These are phyloP conservation scores for Mycena olivaceomarginata DNA, from an alignment of 768 basidiomycete species.

Conservation along the genomic window DNA sequence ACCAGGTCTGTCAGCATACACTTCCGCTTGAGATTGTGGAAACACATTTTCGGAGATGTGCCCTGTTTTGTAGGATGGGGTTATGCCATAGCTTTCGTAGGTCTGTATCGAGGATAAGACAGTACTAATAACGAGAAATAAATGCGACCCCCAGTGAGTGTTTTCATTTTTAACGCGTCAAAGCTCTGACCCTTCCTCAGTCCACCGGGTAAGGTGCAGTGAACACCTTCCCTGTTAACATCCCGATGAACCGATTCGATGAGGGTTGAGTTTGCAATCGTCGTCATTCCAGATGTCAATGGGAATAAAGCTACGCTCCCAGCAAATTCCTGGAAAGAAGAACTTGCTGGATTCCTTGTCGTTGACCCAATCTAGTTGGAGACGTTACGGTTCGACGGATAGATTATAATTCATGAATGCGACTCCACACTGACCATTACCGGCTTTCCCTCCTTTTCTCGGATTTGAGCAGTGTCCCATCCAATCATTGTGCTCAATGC, in stretches of 20 bases:
- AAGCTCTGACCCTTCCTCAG: background rate
- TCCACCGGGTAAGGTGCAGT: slow-evolving; percentile 9
- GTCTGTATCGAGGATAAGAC: background rate
- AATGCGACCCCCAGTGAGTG: background rate
- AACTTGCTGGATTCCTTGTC: slow-evolving; percentile 51
- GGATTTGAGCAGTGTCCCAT: background rate
- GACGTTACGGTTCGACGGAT: background rate
- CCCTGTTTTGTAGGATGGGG: background rate
- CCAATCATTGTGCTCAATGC: background rate
- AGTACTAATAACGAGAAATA: too few relatives aligned
- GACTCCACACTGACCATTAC: background rate
- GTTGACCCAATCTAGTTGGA: slow-evolving; percentile 48
- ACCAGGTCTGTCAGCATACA: too few relatives aligned
- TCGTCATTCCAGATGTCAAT: slow-evolving; percentile 50
- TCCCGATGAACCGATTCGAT: slow-evolving; percentile 51
- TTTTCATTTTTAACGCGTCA: background rate
- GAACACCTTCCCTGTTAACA: slow-evolving; percentile 52
- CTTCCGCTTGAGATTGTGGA: background rate
- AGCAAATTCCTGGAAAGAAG: slow-evolving; percentile 52
- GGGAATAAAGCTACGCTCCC: slow-evolving; percentile 53
- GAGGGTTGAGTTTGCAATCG: slow-evolving; percentile 47
- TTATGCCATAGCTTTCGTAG: background rate
- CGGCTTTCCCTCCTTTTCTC: slow-evolving; percentile 1
- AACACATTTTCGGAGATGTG: background rate
- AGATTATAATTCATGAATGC: background rate